Conservation (phyloP, 2,329 filamentous ascomycete species). For the Scedosporium minutisporum region DNA sequence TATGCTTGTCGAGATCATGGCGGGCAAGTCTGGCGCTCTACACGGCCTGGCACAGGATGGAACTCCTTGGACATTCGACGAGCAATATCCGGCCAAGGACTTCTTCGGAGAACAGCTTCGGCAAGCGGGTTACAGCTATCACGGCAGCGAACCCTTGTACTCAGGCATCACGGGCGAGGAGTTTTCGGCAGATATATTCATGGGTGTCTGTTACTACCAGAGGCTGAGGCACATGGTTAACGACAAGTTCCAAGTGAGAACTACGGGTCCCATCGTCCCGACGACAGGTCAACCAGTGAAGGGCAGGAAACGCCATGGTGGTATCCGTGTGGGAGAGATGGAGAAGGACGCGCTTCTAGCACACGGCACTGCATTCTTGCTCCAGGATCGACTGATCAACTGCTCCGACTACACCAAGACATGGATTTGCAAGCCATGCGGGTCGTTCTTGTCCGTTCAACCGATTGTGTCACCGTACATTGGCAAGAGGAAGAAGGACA, state of each 20-base stretch:
- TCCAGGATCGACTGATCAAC: constrained; percentile 94
- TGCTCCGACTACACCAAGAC: constrained; percentile 88
- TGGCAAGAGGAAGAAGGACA: constrained; percentile 55
- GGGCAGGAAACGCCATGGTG: constrained; percentile 88
- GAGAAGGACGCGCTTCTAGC: constrained; percentile 91
- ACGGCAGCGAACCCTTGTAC: constrained; percentile 98
- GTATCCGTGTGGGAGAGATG: constrained; percentile 99
- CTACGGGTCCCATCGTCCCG: constrained; percentile 82
- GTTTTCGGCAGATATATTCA: constrained; percentile 88
- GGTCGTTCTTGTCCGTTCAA: constrained; percentile 82
- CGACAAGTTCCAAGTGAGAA: constrained; percentile 97
- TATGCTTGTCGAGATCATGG: constrained; percentile 96
- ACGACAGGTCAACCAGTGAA: constrained; percentile 96
- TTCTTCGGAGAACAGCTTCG: constrained; percentile 94
- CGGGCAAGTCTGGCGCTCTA: constrained; percentile 86
- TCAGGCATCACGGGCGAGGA: constrained; percentile 93
- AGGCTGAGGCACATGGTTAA: constrained; percentile 98
- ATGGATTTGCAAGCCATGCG: constrained; percentile 83
- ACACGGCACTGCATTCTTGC: constrained; percentile 86
- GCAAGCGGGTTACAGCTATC: constrained; percentile 94
- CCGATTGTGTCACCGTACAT: constrained; percentile 60
- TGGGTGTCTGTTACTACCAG: constrained; percentile 97
- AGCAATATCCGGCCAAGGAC: constrained; percentile 83
- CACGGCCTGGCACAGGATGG: constrained; percentile 95
- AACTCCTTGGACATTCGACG: constrained; percentile 90